These are phyloP conservation scores for Afroboletus lepidellus DNA, from an alignment of 1,284 basidiomycete genomes.

Conservation along the genomic window DNA sequence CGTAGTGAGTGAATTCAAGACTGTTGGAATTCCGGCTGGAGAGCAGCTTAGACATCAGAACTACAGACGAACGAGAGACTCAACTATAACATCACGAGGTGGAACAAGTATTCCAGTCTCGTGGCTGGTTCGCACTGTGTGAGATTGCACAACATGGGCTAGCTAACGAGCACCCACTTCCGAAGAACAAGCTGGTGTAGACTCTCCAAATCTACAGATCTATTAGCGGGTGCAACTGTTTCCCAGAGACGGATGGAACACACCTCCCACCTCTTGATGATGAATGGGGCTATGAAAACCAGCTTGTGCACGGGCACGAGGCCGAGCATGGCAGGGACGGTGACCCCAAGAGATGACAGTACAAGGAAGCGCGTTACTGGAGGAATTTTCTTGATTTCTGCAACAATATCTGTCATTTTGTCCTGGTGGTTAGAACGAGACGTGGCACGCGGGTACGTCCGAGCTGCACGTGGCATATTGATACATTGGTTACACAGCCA, in stretches of 20 bases:
- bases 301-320: conserved; percentile 56
- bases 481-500: background rate
- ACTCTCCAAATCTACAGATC: conserved; percentile 69
- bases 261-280: conserved; percentile 55
- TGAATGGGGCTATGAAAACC: conserved; percentile 52
- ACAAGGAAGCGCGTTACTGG: conserved; percentile 79
- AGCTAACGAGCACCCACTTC: conserved; percentile 45
- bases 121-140: conserved; percentile 38
- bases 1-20: conserved; percentile 64
- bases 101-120: conserved; percentile 67
- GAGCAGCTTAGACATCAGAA: background rate
- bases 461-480: conserved; percentile 8
- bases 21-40: conserved; percentile 60
- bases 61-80: conserved; percentile 23
- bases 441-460: background rate
- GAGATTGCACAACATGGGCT: background rate
- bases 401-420: conserved; percentile 37
- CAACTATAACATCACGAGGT: conserved; percentile 77
- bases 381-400: conserved; percentile 79
- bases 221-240: background rate
- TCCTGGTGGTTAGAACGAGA: background rate
- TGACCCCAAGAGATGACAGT: conserved; percentile 58
- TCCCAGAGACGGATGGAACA: conserved; percentile 22
- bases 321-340: conserved; percentile 59
- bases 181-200: conserved; percentile 76